These are phyloP conservation scores for Sungouiozyma ichnusensis DNA, from an alignment of 805 yeast genomes.

Conservation along the genomic window DNA sequence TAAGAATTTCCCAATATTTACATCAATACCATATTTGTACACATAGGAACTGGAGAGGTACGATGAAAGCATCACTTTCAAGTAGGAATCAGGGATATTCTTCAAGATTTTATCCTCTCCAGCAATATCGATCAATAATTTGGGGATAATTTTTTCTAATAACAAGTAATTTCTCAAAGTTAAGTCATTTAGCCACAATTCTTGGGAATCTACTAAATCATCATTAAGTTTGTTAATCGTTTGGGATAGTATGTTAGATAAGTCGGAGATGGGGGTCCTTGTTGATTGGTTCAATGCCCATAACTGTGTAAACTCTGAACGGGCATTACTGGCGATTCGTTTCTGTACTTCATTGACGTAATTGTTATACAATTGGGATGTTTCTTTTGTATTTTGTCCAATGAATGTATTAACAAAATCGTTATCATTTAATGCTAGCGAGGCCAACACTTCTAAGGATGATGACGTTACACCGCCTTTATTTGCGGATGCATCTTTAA, in stretches of 20 bases:
- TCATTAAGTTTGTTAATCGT: slow-evolving; percentile 80
- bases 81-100: slow-evolving; percentile 79
- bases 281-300: slow-evolving; percentile 66
- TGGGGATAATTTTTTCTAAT: slow-evolving; percentile 68
- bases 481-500: slow-evolving; percentile 94
- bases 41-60: slow-evolving; percentile 77
- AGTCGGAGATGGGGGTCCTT: slow-evolving; percentile 48
- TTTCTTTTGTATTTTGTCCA: slow-evolving; percentile 24
- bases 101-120: slow-evolving; percentile 58
- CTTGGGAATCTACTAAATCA: slow-evolving; percentile 70
- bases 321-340: slow-evolving; percentile 67
- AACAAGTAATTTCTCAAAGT: slow-evolving; percentile 63
- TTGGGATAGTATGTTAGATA: slow-evolving; percentile 74
- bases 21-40: slow-evolving; percentile 63
- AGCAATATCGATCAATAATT: slow-evolving; percentile 49
- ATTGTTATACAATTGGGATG: slow-evolving; percentile 48
- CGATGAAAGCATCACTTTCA: slow-evolving; percentile 82
- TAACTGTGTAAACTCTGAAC: slow-evolving; percentile 72
- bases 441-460: slow-evolving; percentile 88
- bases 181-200: slow-evolving; percentile 74
- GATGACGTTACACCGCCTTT: slow-evolving; percentile 99
- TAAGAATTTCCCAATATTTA: slow-evolving; percentile 70
- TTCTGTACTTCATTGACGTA: slow-evolving; percentile 80
- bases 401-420: slow-evolving; percentile 69
- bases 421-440: slow-evolving; percentile 79